Base-by-base conservation (phyloP, 2,329 filamentous ascomycete genomes). In the Pseudopyrenochaeta lycopersici region DNA sequence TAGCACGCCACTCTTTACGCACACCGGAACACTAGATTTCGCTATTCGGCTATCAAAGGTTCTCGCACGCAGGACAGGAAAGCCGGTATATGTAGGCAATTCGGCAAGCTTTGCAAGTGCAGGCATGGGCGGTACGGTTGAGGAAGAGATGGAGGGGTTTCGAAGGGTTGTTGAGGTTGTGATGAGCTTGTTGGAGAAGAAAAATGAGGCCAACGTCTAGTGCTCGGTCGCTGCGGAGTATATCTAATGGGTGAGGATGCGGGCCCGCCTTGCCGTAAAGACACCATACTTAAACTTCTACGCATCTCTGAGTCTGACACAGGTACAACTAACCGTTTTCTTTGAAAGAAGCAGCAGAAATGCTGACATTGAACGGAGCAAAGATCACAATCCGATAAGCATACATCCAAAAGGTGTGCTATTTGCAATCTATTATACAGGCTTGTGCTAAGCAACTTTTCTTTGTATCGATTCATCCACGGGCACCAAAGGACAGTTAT, bases 81-180 rank as follows among this genome's bases (percentile, higher is more conserved):
- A 87, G 58, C 92, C 92, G 0, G 88, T 91, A n/a, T 98, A 97
- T 73, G 91, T 98, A 15, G 91, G 91, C 18, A 96, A 91, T 71
- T 97, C 92, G 30, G 87, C 96, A 67, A 91, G 88, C 62, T 87
- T 97, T 59, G 85, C 85, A 12, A 86, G 83, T 67, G 84, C 88
- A 5, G 90, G 88, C 1, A 85, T 92, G 67, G 92, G 92, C 9
- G 90, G 92, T 17, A 90, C 87, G 0, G 86, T 94, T 6, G 93
- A 97, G 71, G 95, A 98, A 80, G 94, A 98, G 78, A 93, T 97
- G 87, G 92, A 94, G 70, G 91, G 90, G 0, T 88, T 97, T 66
- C 87, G 85, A 67, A 84, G 84, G 60, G 86, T 96, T 35, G 87
- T 93, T 29, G 84, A 90, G 53, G 85, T 90, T 41, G 84, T 93